Evolutionary conservation across 768 basidiomycete species (phyloP), one percentile per base, ranked within the genome.

Genomic region (Boletus rufocinnamomeus): DNA sequence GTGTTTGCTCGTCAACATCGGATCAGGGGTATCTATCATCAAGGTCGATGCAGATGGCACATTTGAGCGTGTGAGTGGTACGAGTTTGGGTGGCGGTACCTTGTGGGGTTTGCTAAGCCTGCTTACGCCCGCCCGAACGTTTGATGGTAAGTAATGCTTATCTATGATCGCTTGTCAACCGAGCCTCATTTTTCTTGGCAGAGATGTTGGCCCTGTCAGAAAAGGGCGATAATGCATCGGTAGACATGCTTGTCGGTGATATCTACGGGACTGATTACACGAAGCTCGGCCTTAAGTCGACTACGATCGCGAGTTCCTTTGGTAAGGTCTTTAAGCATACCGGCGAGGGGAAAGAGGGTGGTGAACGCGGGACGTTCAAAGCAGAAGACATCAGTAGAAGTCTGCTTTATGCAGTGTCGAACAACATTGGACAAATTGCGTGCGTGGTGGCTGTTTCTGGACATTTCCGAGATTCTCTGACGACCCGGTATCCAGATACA

Each of bases 361-460:
- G 62, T 35, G 80, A 86, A 75, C 94, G 89, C 76, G 80, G 81
- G 64, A 83, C 78, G 50, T 97, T 96, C 74, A 85, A 82, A 23
- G 83, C 94, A 4, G 93, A 98, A 75, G 97, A 99, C 69, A 95
- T 99, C 70, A 93, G 91, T 73, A 87, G 87, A 72, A 95, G 93
- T 75, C 76, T 99, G 72, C 80, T 99, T 34, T 98, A 98, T 72
- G 96, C 95, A 17, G 84, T 99, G 60, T 95, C 93, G 66, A 99
- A 99, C 77, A 99, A 99, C 74, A 99, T 99, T 65, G 97, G 97
- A 17, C 97, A 99, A 75, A 98, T 99, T 77, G 97, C 97, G 96
- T 99, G 75, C 72, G 95, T 89, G 46, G 45, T 54, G 52, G 47
- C 53, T 58, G 53, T 68, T 53, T 54, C 25, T 54, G 50, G 53